Conservation (phyloP, 768 basidiomycete species). For the Suillus americanus region DNA sequence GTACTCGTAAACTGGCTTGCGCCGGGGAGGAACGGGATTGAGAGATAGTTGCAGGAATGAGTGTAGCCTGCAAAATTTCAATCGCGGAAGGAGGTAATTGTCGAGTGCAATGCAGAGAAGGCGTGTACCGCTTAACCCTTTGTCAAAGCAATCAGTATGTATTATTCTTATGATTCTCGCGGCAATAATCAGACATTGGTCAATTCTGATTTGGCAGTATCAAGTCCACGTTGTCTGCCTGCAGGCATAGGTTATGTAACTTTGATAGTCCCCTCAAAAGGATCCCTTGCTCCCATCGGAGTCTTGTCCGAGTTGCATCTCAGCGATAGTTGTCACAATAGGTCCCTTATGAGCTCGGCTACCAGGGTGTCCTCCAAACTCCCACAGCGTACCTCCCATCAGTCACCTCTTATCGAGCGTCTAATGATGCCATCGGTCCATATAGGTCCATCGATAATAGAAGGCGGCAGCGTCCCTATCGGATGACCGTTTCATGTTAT, state of each 20-base stretch:
- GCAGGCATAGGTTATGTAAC: conserved; percentile 62
- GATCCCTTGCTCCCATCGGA: background rate
- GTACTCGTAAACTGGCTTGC: conserved; percentile 27
- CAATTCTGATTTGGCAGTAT: conserved; percentile 50
- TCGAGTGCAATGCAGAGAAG: conserved; percentile 44
- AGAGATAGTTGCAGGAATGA: conserved; percentile 8
- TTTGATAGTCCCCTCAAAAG: background rate
- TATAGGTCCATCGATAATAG: conserved; percentile 33
- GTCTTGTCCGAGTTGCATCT: background rate
- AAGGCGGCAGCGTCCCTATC: conserved; percentile 31
- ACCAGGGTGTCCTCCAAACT: conserved; percentile 11
- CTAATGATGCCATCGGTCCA: conserved; percentile 27
- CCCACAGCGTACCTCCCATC: conserved; percentile 41
- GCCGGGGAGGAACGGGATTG: conserved; percentile 21
- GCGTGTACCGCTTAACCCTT: conserved; percentile 55
- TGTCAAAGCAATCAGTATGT: conserved; percentile 35
- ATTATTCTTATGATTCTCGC: conserved; percentile 27
- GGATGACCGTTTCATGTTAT: conserved; percentile 26
- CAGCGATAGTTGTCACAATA: background rate
- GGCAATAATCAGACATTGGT: conserved; percentile 41
- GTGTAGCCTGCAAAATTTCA: conserved; percentile 46
- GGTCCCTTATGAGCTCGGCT: background rate
- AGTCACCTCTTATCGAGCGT: conserved; percentile 50
- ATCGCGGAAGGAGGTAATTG: conserved; percentile 40
- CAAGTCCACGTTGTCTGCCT: conserved; percentile 73